Evolutionary conservation across 208 protist genomes (phyloP), one percentile per base, ranked within the genome.

Genomic region (Leptomonas pyrrhocoris): DNA sequence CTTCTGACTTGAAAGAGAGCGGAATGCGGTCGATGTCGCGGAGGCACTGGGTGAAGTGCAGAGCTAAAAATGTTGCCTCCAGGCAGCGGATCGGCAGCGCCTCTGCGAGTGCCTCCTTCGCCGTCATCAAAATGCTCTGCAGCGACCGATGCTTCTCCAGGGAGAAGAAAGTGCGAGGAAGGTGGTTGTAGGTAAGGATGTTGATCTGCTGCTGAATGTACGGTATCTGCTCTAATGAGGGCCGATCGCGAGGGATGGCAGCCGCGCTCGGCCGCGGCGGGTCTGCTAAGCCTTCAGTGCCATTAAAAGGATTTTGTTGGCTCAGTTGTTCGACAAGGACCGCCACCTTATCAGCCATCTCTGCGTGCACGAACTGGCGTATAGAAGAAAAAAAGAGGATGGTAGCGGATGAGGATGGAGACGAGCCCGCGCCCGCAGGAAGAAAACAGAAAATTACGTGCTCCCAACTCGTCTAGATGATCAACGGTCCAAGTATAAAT

Each of bases 1-100:
- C 90, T n/a, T 77, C 50, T 0, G 92, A 94, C 59, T 90, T 92
- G 68, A 98, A 98, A 42, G 90, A 89, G 31, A 98, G 80, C 0
- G 93, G 92, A 56, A 96, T 93, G 55, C 94, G 81, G 40, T 95
- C 90, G 27, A 97, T 69, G 58, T 83, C 81, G 31, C 79, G 76
- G 31, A 97, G 34, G 2, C 69, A 70, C 31, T 96, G 89, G 15
- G 92, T 98, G 28, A 93, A 81, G 76, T 93, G 84, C 23, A 96
- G 57, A 11, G 73, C 85, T 12, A 96, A 81, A 81, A 96, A 98
- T 2, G 90, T 95, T 13, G 93, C 94, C 78, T 98, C 92, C 9
- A 98, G 80, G 67, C 94, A 98, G 53, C 93, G 85, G 49, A 98
- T 98, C 28, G 94, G 94, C 50, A 98, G 80, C 23, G 90, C 82